Conservation (phyloP, 75 land plant genomes). For the Pinus albicaulis region DNA sequence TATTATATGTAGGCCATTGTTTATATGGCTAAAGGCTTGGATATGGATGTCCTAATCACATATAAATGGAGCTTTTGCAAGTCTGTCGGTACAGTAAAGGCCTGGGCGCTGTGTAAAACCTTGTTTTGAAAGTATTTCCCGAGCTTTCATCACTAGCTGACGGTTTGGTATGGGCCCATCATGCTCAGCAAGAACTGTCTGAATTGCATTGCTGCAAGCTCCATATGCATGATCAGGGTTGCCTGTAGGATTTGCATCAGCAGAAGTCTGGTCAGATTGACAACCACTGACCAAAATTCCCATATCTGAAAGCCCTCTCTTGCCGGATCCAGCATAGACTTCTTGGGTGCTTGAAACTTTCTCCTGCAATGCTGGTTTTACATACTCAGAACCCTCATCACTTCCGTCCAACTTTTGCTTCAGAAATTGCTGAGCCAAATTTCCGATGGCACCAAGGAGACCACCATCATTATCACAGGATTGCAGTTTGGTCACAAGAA, state of each 20-base stretch:
- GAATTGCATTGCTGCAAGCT: slow-evolving; percentile 80
- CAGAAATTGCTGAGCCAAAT: slow-evolving; percentile 75
- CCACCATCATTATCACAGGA: slow-evolving; percentile 41
- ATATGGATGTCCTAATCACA: slow-evolving; percentile 5
- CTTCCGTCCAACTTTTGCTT: slow-evolving; percentile 75
- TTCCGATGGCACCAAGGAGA: slow-evolving; percentile 54
- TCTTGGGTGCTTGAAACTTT: slow-evolving; percentile 43
- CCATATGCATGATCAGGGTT: slow-evolving; percentile 51
- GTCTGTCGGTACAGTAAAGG: slow-evolving; percentile 67
- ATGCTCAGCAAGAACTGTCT: slow-evolving; percentile 43
- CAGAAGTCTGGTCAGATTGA: slow-evolving; percentile 72
- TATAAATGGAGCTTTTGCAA: slow-evolving; percentile 66
- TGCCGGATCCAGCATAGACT: slow-evolving; percentile 64
- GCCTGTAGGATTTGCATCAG: slow-evolving; percentile 53
- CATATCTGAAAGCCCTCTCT: slow-evolving; percentile 30
- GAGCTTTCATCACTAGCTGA: slow-evolving; percentile 48
- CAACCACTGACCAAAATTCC: slow-evolving; percentile 84
- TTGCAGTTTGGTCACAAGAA: slow-evolving; percentile 64
- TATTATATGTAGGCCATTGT: not conserved
- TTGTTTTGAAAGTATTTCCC: slow-evolving; percentile 41
- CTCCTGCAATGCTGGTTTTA: slow-evolving; percentile 52
- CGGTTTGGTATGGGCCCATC: slow-evolving; percentile 45
- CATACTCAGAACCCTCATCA: slow-evolving; percentile 38
- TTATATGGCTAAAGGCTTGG: not conserved
- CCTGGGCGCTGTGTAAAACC: slow-evolving; percentile 77